Conservation (phyloP, 1,284 basidiomycete species). For the Ustilago xerochloae region DNA sequence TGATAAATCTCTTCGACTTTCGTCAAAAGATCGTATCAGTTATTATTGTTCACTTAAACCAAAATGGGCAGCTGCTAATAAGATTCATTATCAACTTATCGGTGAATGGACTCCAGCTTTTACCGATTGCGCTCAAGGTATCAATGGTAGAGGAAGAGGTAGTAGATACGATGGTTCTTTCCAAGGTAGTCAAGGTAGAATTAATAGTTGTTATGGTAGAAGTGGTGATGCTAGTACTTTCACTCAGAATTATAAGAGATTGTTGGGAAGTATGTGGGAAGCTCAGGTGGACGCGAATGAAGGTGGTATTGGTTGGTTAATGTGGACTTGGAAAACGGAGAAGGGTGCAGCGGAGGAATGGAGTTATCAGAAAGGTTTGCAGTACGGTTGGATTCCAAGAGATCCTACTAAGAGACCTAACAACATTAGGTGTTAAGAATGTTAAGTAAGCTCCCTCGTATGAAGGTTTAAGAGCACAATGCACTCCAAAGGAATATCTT, state of each 20-base stretch:
- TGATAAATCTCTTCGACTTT: conserved; percentile 29
- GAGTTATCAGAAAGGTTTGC: conserved; percentile 65
- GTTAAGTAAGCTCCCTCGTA: conserved; percentile 14
- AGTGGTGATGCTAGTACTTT: conserved; percentile 80
- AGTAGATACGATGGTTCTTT: conserved; percentile 82
- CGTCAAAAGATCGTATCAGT: conserved; percentile 49
- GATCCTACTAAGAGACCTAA: conserved; percentile 48
- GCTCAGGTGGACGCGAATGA: conserved; percentile 73
- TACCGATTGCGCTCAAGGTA: conserved; percentile 86
- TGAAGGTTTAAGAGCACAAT: conserved; percentile 8
- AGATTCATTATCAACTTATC: conserved; percentile 58
- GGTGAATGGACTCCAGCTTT: conserved; percentile 72
- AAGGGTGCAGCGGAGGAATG: conserved; percentile 61
- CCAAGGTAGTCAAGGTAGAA: conserved; percentile 55
- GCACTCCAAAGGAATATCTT: not conserved
- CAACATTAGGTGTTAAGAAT: conserved; percentile 20
- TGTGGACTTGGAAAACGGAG: conserved; percentile 83
- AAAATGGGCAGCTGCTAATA: conserved; percentile 49
- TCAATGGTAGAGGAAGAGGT: conserved; percentile 75
- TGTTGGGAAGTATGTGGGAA: conserved; percentile 85
- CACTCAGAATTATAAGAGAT: conserved; percentile 81
- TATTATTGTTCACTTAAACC: conserved; percentile 59
- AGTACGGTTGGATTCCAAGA: conserved; percentile 62
- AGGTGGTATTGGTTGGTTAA: conserved; percentile 78
- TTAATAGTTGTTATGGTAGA: conserved; percentile 79